Percentiles rank a stretch among this genome's conserved stretches.
These are phyloP conservation scores for Buxus sempervirens DNA, from an alignment of 164 flowering plant genomes.

Conservation along the genomic window DNA sequence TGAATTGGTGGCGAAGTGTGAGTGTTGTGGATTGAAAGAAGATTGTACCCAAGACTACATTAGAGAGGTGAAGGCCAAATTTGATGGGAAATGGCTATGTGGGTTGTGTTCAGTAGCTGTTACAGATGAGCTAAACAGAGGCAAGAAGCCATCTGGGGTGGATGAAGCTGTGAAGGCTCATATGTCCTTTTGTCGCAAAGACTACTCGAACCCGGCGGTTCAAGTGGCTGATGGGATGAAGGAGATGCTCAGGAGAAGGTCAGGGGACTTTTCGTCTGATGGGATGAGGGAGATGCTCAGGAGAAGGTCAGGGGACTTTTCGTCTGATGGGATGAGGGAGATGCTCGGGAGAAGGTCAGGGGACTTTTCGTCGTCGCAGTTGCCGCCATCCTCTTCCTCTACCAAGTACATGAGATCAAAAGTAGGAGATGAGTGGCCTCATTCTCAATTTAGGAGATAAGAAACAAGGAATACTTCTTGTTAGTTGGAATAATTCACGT, in stretches of 20 bases:
- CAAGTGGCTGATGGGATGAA: slow-evolving; percentile 75
- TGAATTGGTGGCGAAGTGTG: slow-evolving; percentile 74
- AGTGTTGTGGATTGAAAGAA: slow-evolving; percentile 90
- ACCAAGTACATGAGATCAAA: slow-evolving; percentile 52
- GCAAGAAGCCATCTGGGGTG: slow-evolving; percentile 31
- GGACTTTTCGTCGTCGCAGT: slow-evolving; percentile 21
- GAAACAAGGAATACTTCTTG: too few relatives aligned
- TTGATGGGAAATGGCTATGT: slow-evolving; percentile 90
- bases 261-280: slow-evolving; percentile 48
- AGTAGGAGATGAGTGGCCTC: slow-evolving; percentile 6
- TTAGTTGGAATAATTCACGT: slow-evolving; percentile 10
- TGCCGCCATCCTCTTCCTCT: slow-evolving; percentile 30
- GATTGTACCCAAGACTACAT: slow-evolving; percentile 95
- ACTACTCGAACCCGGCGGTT: slow-evolving; percentile 63
- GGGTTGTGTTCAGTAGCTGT: slow-evolving; percentile 94
- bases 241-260: slow-evolving; percentile 70
- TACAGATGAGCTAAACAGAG: slow-evolving; percentile 60
- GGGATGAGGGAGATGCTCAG: slow-evolving; percentile 84
- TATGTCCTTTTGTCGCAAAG: slow-evolving; percentile 65
- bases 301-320: too few relatives aligned
- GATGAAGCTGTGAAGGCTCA: slow-evolving; percentile 79
- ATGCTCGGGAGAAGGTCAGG: slow-evolving; percentile 72
- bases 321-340: slow-evolving; percentile 75
- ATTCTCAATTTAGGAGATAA: too few relatives aligned
- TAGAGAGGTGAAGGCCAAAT: slow-evolving; percentile 57